Base-by-base conservation (phyloP, 805 yeast species). In the Candida ascalaphidarum region DNA sequence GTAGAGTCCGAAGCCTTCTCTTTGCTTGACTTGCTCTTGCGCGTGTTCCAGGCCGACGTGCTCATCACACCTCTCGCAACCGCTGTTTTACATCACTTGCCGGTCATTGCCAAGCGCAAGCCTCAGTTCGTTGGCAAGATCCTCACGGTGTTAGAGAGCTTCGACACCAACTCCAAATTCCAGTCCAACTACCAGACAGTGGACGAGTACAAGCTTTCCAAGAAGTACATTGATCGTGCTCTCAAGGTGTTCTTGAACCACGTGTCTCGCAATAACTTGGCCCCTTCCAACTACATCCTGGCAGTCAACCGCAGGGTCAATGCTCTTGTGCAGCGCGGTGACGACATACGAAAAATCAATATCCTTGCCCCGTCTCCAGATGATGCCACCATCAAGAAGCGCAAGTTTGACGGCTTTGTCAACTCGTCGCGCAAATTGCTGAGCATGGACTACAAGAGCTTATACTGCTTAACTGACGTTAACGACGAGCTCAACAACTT, bases 1-100 rank as follows among this genome's bases (percentile, higher is more conserved):
- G 53, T 86, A 36, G 85, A 80, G 39, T 71, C 79, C 5, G 95
- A 88, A 48, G 46, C 88, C 0, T 69, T 67, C 30, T 76, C 68
- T 3, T 57, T 81, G 31, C 55, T 92, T 20, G 95, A 85, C 40
- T 50, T 74, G 20, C 49, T 89, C 17, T 56, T 85, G 26, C 58
- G 62, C 25, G 58, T 68, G 11, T 58, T 88, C 30, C 59, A 64
- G 22, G 75, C 68, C 19, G 81, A 74, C 52, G 63, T 76, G 27
- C 37, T 62, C 25, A 62, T 79, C 9, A 39, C 62, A 1, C 72
- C 81, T 4, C 40, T 74, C 3, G 70, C 81, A 29, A 70, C 84
- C 11, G 82, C 94, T 5, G 64, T 82, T 0, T 52, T 85, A 16
- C 75, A 81, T 41, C 75, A 77, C 28, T 55, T 80, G 13, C 61